phyloP scores from a whole-genome alignment of 108 stramenopile species.

The Skeletonema marinoi region DNA sequence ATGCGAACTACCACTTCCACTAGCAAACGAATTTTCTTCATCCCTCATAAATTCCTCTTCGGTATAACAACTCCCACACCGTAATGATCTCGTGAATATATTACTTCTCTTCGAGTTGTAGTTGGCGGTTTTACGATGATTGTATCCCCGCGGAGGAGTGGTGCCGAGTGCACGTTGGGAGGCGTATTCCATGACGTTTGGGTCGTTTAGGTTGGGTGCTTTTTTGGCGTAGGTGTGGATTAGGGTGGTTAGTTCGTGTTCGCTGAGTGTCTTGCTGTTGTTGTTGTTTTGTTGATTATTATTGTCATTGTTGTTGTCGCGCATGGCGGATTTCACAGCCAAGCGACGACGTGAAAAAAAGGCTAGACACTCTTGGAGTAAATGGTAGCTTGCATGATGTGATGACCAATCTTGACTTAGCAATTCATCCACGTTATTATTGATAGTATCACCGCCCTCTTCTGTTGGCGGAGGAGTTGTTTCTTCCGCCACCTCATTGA shows the following conservation, averaged over 20 bases:
- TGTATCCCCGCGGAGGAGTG: background rate
- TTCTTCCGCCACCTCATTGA: background rate
- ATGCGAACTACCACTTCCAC: no score
- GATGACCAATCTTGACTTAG: conserved; percentile 17
- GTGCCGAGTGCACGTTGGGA: conserved; percentile 3
- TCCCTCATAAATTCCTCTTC: background rate
- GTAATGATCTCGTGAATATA: background rate
- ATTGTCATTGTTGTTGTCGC: background rate
- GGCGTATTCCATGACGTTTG: conserved; percentile 7
- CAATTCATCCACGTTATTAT: background rate
- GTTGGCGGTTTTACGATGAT: background rate
- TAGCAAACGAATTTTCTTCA: background rate
- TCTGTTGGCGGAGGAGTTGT: background rate
- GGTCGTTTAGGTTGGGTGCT: background rate
- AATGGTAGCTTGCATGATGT: conserved; percentile 12
- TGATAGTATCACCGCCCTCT: background rate
- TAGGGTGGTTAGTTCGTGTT: background rate
- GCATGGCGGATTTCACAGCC: background rate
- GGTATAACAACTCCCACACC: background rate
- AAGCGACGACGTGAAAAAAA: conserved; percentile 10
- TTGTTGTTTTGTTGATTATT: background rate
- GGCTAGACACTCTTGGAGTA: conserved; percentile 4
- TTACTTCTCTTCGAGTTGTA: background rate
- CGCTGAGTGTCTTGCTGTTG: background rate
- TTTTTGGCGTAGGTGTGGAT: background rate